Evolutionary conservation across 2,329 filamentous ascomycete species (phyloP).

Genomic region (Taxawa tesnikishii): DNA sequence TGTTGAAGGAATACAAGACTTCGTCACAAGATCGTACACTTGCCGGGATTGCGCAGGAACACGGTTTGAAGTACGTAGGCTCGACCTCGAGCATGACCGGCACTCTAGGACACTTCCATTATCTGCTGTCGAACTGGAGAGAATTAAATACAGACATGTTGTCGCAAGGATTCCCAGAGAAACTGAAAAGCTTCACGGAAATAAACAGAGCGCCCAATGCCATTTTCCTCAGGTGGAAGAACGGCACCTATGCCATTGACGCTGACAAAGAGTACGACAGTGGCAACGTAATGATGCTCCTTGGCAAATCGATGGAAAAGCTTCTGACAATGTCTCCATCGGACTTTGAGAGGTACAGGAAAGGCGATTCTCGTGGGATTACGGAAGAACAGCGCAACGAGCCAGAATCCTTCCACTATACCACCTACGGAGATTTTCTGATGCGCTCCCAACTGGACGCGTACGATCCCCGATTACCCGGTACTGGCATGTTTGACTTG

Average conservation of each 20-base stretch:
- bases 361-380: constrained; percentile 53
- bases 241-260: constrained; percentile 88
- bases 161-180: constrained; percentile 50
- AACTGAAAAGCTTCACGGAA: constrained; percentile 55
- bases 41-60: constrained; percentile 51
- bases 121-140: constrained; percentile 74
- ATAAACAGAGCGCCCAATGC: constrained; percentile 64
- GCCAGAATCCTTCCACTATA: constrained; percentile 78
- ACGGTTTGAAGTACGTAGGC: constrained; percentile 72
- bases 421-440: constrained; percentile 72
- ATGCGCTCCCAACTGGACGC: constrained; percentile 95
- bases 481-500: constrained; percentile 87
- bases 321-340: constrained; percentile 71
- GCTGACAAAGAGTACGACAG: constrained; percentile 85
- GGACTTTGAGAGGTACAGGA: constrained; percentile 76
- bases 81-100: constrained; percentile 96
- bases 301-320: constrained; percentile 96
- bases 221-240: constrained; percentile 68
- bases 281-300: constrained; percentile 76
- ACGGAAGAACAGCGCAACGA: constrained; percentile 58
- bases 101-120: constrained; percentile 83
- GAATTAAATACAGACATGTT: constrained; percentile 53
- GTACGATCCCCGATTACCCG: constrained; percentile 71
- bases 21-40: constrained; percentile 74
- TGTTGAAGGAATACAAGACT: constrained; percentile 76